Evolutionary conservation across 352 stramenopile species (phyloP).

Genomic region (Phytophthora constricta): DNA sequence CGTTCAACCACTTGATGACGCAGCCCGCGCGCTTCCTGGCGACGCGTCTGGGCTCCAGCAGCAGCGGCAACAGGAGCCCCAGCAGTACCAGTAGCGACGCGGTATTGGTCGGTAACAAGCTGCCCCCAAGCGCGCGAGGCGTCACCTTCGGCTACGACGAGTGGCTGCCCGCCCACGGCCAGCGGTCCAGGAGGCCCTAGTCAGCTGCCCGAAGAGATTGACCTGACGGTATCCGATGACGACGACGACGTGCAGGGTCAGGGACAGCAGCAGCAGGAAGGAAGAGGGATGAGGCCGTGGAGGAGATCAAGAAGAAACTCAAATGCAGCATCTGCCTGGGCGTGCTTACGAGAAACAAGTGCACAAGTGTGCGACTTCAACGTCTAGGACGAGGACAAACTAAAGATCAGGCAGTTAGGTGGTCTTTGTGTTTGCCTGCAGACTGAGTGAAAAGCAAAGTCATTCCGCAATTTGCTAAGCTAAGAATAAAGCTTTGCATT

Average conservation of each 20-base stretch:
- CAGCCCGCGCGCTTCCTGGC: slow-evolving; percentile 33
- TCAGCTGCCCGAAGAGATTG: slow-evolving; percentile 55
- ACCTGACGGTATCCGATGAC: slow-evolving; percentile 65
- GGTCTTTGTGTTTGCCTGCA: no score
- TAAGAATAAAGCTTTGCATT: no score
- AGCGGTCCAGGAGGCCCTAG: background rate
- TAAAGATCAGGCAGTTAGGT: no score
- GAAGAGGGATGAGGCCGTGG: slow-evolving; percentile 75
- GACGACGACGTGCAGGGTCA: slow-evolving; percentile 48
- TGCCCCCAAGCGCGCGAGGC: background rate
- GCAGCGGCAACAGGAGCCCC: background rate
- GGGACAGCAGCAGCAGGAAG: slow-evolving; percentile 2
- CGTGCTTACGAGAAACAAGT: no score
- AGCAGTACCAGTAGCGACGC: background rate
- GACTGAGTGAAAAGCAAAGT: no score
- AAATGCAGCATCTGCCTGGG: slow-evolving; percentile 89
- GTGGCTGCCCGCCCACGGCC: background rate
- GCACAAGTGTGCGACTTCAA: no score
- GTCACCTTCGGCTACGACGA: slow-evolving; percentile 24
- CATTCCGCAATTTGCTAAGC: no score
- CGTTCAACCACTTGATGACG: slow-evolving; percentile 46
- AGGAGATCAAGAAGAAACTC: slow-evolving; percentile 75
- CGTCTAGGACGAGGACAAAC: no score
- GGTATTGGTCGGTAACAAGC: background rate
- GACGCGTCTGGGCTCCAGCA: slow-evolving; percentile 7